Evolutionary conservation across 805 yeast species (phyloP), one percentile per base, ranked within the genome.

Genomic region (Komagataella phaffii): DNA sequence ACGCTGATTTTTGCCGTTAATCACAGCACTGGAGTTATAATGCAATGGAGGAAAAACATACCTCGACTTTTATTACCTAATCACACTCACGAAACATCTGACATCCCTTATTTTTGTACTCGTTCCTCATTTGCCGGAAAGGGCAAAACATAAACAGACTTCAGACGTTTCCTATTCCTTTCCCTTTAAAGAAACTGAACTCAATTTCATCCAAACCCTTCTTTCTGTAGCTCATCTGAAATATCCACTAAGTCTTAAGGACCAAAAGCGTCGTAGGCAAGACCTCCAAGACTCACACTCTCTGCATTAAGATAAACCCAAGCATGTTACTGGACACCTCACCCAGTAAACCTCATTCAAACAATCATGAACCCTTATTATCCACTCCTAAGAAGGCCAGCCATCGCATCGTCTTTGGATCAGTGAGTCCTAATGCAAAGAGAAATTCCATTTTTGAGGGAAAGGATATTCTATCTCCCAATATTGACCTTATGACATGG

Each of bases 351-450:
- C 40, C 40, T 8, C 40, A 30, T 4, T 14, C 14, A 30, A 30
- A 14, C 40, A 30, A 14, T 30, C 40, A 30, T 30, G 40, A 30
- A 30, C 40, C 40, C 40, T 30, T 14, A 30, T 10, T 30, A 14
- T 30, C 40, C 12, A 30, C 40, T 30, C 40, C 40, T 3, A 30
- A 30, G n/a, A 30, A 30, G 40, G 40, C 40, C 23, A 30, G 46
- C 46, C 67, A 64, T 47, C 54, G 68, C 46, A 56, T 65, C 7
- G 65, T 65, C 6, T 65, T 65, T 53, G 66, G 68, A 6, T 59
- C 58, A 45, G 53, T 61, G 45, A 62, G 64, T 44, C 68, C 69
- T 12, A 64, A 62, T 49, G 48, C 49, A 18, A 19, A 46, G 44
- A 58, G 59, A 24, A 59, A 59, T 50, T 62, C 67, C 14, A 58